A percentile compares a stretch with the other conserved stretches of the same genome.
phyloP scores from a whole-genome alignment of 352 stramenopile species.

The Pythium dissimile region DNA sequence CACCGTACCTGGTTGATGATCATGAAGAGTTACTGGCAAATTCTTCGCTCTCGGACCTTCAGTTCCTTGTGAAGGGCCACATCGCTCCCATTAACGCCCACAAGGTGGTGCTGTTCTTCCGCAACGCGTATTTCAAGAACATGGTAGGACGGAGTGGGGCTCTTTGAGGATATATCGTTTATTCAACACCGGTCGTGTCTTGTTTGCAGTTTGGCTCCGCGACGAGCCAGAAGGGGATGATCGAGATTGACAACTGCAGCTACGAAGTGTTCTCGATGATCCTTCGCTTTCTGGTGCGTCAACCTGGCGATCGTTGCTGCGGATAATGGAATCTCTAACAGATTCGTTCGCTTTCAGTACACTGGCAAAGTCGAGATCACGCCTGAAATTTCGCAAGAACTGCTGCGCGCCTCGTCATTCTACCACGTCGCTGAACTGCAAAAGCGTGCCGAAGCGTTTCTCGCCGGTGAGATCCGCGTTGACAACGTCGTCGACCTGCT shows the following conservation, averaged over 20 bases:
- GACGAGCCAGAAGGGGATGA: conserved; percentile 79
- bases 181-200: neutral
- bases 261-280: conserved; percentile 86
- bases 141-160: conserved; percentile 48
- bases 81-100: conserved; percentile 86
- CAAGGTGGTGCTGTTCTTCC: conserved; percentile 88
- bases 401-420: conserved; percentile 71
- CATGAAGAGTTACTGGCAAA: conserved; percentile 87
- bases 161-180: neutral
- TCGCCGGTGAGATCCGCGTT: conserved; percentile 74
- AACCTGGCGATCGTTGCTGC: neutral
- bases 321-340: no score
- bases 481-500: conserved; percentile 81
- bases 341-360: conserved; percentile 52
- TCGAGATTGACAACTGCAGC: conserved; percentile 87
- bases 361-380: conserved; percentile 86
- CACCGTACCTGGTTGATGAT: conserved; percentile 80
- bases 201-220: conserved; percentile 65
- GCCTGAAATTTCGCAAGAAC: conserved; percentile 72
- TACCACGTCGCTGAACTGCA: conserved; percentile 86
- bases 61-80: conserved; percentile 85
- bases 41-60: conserved; percentile 76
- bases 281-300: conserved; percentile 77
- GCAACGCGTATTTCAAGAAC: conserved; percentile 91
- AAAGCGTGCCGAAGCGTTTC: conserved; percentile 78